Percentiles rank a stretch among this genome's conserved stretches.
Conservation (phyloP, 176 grass and related monocot genomes). For the Rhynchospora breviuscula region DNA sequence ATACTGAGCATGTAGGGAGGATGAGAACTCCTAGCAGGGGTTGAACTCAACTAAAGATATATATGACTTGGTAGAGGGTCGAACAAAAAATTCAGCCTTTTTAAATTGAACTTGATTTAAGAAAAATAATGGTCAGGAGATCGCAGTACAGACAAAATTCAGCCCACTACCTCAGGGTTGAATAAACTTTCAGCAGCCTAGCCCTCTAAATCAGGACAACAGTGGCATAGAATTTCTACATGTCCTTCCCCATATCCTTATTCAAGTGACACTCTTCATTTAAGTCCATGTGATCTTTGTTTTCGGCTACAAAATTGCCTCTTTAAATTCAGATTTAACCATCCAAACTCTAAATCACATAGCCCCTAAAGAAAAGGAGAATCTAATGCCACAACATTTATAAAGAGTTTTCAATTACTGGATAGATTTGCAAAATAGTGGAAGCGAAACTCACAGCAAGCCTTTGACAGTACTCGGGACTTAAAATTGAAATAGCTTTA, state of each 20-base stretch:
- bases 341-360: background rate
- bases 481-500: background rate
- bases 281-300: background rate
- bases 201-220: background rate
- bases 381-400: background rate
- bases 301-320: background rate
- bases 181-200: background rate
- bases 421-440: background rate
- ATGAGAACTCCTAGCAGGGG: background rate
- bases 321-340: background rate
- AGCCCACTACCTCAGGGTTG: background rate
- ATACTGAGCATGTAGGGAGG: background rate
- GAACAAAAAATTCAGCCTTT: background rate
- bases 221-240: background rate
- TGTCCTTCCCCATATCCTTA: background rate
- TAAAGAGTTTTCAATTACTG: background rate
- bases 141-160: background rate
- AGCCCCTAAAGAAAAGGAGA: background rate
- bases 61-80: background rate
- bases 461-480: background rate
- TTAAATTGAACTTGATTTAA: background rate
- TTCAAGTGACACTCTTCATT: background rate
- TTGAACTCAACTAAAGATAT: background rate
- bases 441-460: background rate
- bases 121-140: background rate